Evolutionary conservation across 352 stramenopile species (phyloP), one percentile per base, ranked within the genome.

Genomic region (Globisporangium sylvaticum): DNA sequence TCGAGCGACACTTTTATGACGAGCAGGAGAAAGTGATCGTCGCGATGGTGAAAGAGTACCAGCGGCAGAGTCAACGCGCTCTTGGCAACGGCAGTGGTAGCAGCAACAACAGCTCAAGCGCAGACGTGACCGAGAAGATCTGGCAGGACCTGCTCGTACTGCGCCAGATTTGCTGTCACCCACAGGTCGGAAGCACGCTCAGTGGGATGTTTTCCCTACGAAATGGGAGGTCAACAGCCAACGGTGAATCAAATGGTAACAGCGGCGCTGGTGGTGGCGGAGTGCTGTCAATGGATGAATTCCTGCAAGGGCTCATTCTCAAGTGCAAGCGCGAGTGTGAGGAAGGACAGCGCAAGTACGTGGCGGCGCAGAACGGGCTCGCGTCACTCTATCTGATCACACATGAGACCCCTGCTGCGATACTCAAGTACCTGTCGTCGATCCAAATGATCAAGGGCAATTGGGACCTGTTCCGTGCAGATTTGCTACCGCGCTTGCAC

Each of bases 111-210:
- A 44, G 12, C 37, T 44, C 37, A 1, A 27, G 8, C 31, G 15
- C 29, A 10, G 71, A 73, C 20, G 73, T 78, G 20, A 70, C 75
- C 25, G 78, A 86, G 42, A 64, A 48, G 5, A 66, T 97, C 27
- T 85, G 83, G 73, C 70, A 84, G 32, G 82, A 87, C 20, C 62
- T 98, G 9, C 76, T 97, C 22, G 69, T 85, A 39, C 74, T 98
- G 37, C 84, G 92, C 15, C 92, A 97, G 67, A 84, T 96, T 4
- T 98, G 94, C 65, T 98, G 91, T 53, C 94, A 98, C 74, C 94
- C 92, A 7, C 91, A 97, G 71, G 83, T 98, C 18, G 86, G 87
- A 8, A 78, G 77, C 18, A 71, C 73, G 25, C 56, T 81, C 6
- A 63, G 58, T 4, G 63, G 65, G 4, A 64, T 67, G 22, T 61